Evolutionary conservation across 2,329 filamentous ascomycete species (phyloP).

Genomic region (Arthrinium puccinioides): DNA sequence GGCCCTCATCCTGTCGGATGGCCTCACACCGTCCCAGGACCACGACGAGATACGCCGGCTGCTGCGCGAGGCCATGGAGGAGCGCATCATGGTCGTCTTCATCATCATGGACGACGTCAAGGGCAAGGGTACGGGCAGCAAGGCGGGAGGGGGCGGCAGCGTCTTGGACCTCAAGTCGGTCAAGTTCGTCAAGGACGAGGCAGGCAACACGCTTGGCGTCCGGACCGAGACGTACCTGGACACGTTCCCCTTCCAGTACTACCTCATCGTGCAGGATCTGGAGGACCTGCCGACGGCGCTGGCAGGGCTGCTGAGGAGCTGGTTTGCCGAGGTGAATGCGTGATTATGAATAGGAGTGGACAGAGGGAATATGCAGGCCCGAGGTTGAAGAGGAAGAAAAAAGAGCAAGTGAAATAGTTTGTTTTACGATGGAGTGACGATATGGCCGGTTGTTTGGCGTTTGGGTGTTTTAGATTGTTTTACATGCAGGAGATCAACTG

Average conservation of each 20-base stretch:
- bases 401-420: no score
- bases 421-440: no score
- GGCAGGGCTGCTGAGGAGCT: slow-evolving; percentile 82
- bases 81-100: slow-evolving; percentile 96
- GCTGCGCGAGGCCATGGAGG: slow-evolving; percentile 81
- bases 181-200: slow-evolving; percentile 63
- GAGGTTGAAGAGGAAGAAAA: no score
- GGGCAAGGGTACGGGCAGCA: slow-evolving; percentile 14
- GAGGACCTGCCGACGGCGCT: slow-evolving; percentile 84
- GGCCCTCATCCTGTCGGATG: slow-evolving; percentile 86
- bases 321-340: slow-evolving; percentile 72
- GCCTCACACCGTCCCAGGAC: slow-evolving; percentile 73
- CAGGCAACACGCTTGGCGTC: slow-evolving; percentile 49
- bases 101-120: slow-evolving; percentile 76
- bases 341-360: no score
- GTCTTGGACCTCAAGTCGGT: slow-evolving; percentile 88
- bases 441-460: no score
- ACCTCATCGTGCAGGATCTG: slow-evolving; percentile 87
- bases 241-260: slow-evolving; percentile 94
- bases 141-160: slow-evolving; percentile 34
- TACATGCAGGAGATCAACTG: no score
- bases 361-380: no score
- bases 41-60: slow-evolving; percentile 78
- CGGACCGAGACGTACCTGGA: slow-evolving; percentile 89
- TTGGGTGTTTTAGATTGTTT: no score